Evolutionary conservation across 1,139 yeast species (phyloP).

Genomic region (Groenewaldozyma auringiensis): DNA sequence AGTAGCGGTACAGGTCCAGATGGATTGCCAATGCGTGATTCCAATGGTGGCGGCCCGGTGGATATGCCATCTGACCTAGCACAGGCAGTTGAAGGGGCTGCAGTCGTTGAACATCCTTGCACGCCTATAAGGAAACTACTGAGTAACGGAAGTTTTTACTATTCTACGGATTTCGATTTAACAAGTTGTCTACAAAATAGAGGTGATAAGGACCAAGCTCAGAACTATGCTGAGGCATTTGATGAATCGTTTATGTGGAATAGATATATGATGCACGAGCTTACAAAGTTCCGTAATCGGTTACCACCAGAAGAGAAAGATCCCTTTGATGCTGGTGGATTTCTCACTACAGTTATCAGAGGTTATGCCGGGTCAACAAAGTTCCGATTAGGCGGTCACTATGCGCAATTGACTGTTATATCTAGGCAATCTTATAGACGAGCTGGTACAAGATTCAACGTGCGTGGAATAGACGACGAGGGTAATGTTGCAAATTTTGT

Average conservation of each 20-base stretch:
- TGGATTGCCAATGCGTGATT: neutral
- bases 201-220: conserved; percentile 20
- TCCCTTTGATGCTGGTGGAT: conserved; percentile 64
- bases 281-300: conserved; percentile 65
- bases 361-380: conserved; percentile 83
- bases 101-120: conserved; percentile 67
- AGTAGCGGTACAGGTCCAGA: conserved; percentile 1
- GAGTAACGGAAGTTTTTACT: conserved; percentile 84
- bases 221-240: conserved; percentile 34
- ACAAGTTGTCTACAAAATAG: conserved; percentile 63
- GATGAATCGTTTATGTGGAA: conserved; percentile 97
- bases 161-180: conserved; percentile 84
- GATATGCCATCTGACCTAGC: conserved; percentile 23
- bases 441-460: conserved; percentile 92
- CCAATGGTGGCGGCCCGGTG: conserved; percentile 18
- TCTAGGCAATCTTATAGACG: conserved; percentile 93
- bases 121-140: conserved; percentile 66
- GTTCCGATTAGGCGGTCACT: conserved; percentile 43
- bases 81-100: conserved; percentile 20
- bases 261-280: conserved; percentile 77
- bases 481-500: conserved; percentile 95
- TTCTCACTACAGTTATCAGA: conserved; percentile 82
- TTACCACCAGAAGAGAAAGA: conserved; percentile 52
- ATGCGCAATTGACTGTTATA: conserved; percentile 64
- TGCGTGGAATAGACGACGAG: conserved; percentile 92